These are phyloP conservation scores for Austroboletus niveus DNA, from an alignment of 1,284 basidiomycete species.

Conservation along the genomic window DNA sequence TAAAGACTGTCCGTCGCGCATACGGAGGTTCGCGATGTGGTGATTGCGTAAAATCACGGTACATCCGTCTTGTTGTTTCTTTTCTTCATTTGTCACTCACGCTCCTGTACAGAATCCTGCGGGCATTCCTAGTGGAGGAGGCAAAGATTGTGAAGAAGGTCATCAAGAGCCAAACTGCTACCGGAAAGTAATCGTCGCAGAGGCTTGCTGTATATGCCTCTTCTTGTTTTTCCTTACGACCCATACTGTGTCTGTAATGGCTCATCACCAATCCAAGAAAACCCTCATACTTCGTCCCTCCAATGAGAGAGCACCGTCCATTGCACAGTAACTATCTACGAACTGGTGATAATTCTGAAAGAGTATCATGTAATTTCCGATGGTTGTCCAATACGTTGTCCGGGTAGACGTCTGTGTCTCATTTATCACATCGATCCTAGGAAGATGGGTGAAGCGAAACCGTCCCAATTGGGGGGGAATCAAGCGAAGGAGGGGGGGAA, in stretches of 20 bases:
- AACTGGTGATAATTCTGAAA: constrained; percentile 4
- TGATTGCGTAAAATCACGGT: constrained; percentile 90
- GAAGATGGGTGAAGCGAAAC: constrained; percentile 11
- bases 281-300: not conserved
- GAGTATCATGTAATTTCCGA: constrained; percentile 2
- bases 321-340: not conserved
- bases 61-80: constrained; percentile 29
- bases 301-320: too few species aligned
- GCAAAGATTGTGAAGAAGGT: constrained; percentile 99
- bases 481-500: constrained; percentile 71
- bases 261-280: constrained; percentile 9
- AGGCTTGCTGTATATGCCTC: too few species aligned
- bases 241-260: constrained; percentile 20
- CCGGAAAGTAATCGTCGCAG: constrained; percentile 24
- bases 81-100: not conserved
- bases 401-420: too few species aligned
- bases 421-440: not conserved
- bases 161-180: constrained; percentile 71
- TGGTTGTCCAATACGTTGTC: not conserved
- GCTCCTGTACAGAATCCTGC: constrained; percentile 76
- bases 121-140: constrained; percentile 99
- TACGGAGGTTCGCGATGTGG: constrained; percentile 97
- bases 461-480: constrained; percentile 53
- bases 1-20: constrained; percentile 91
- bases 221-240: constrained; percentile 1